Evolutionary conservation across 371 early-diverging fungal genomes (phyloP).

Genomic region (Coemansia sp.): DNA sequence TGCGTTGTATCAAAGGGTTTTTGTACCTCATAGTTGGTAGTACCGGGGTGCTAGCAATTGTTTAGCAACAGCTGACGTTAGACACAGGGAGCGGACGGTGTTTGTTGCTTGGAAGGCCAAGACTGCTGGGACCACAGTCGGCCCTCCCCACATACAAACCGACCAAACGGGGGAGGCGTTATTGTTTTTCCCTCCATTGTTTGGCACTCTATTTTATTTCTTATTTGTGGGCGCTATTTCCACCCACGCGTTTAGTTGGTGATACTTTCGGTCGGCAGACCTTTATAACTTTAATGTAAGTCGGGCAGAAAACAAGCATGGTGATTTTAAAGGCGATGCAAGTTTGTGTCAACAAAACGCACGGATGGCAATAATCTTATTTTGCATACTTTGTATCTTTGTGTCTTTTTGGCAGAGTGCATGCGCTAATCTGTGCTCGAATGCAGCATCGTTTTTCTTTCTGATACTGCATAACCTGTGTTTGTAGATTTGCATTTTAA

Average conservation of each 20-base stretch:
- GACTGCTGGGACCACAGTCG: background rate
- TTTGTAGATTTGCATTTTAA: slow-evolving; percentile 5
- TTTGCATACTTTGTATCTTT: background rate
- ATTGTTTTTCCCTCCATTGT: background rate
- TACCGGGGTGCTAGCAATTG: too few relatives aligned
- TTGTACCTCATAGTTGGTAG: too few relatives aligned
- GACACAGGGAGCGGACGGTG: too few relatives aligned
- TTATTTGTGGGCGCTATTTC: background rate
- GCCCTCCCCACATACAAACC: background rate
- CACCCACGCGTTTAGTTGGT: background rate
- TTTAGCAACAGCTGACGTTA: too few relatives aligned
- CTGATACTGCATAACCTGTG: background rate
- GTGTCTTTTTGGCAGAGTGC: too few relatives aligned
- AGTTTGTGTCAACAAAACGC: background rate
- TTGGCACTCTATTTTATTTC: slow-evolving; percentile 5
- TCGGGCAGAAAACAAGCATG: background rate
- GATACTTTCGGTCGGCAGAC: background rate
- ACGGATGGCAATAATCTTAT: background rate
- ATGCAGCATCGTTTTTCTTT: slow-evolving; percentile 3
- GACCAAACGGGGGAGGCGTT: background rate
- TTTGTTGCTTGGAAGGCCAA: background rate
- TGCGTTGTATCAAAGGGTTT: too few relatives aligned
- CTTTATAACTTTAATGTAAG: background rate
- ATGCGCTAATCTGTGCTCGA: too few relatives aligned
- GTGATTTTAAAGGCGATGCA: background rate